Evolutionary conservation across 2,329 filamentous ascomycete species (phyloP), one percentile per base, ranked within the genome.

Genomic region (Cercospora sesami): DNA sequence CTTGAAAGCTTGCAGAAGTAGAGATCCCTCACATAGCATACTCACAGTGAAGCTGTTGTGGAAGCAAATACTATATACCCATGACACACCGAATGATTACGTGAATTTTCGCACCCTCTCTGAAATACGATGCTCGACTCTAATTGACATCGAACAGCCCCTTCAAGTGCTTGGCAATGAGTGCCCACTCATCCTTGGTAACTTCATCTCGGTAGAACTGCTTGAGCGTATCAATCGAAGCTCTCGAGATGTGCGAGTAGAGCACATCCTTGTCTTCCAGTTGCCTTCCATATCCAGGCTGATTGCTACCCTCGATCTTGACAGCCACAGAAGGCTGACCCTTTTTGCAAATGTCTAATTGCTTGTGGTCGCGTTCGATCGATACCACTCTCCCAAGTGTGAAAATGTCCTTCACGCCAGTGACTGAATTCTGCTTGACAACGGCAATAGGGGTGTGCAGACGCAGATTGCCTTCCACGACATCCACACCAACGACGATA

Each of bases 341-440:
- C 83, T 93, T 94, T 82, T 99, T 99, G 84, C 93, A 96, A 67
- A 97, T 86, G 9, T 86, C 87, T 73, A 99, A 90, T 72, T 95
- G 89, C 84, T 99, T 99, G 87, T 99, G 95, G 74, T 99, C 96
- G 78, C 96, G 90, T 81, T 99, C 94, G 77, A 99, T 99, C 1
- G 91, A 94, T 65, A 92, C 92, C n/a, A 99, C 95, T 91, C 95
- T 90, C 68, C 95, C 95, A 48, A 99, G 80, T 51, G 85, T 86
- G 75, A 99, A 83, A 62, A 97, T 86, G 78, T 98, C 94, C 83
- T 95, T 97, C 63, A 86, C 84, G 36, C 90, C 90, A 0, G 93
- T 96, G 18, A 87, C 86, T 0, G 91, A 81, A 78, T 96, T 96
- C 69, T 86, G 88, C 83, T 92, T 96, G 69, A 99, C 89, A 3